phyloP scores from a whole-genome alignment of 345 rosid genomes.

The Arabis hirsuta region DNA sequence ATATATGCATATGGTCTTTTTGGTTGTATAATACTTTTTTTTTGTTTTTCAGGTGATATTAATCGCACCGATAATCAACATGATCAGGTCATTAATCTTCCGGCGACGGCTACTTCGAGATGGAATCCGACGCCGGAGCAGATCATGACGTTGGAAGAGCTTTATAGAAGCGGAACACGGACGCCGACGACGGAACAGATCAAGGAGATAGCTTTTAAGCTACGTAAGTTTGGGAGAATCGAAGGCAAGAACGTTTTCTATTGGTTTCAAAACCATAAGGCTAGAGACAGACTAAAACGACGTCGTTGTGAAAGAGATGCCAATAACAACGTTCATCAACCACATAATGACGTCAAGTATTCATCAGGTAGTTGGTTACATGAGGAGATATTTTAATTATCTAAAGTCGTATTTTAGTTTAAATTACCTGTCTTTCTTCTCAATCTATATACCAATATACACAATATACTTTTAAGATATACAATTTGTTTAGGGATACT shows the following conservation, averaged over 20 bases:
- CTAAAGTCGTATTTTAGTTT: too few species aligned
- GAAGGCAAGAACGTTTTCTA: conserved; percentile 84
- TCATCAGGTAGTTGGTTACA: conserved; percentile 28
- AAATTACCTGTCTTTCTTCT: too few species aligned
- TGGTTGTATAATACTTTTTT: conserved; percentile 6
- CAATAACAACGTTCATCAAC: conserved; percentile 26
- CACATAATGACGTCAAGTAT: conserved; percentile 27
- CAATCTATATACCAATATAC: too few species aligned
- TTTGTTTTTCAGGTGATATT: conserved; percentile 13
- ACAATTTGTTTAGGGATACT: background rate
- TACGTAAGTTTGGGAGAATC: conserved; percentile 65
- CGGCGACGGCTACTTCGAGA: conserved; percentile 50
- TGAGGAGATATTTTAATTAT: too few species aligned
- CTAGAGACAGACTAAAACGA: conserved; percentile 65
- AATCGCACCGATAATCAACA: background rate
- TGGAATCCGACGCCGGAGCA: conserved; percentile 87
- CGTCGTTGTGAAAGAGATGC: conserved; percentile 51
- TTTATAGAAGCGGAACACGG: conserved; percentile 62
- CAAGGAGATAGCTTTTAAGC: conserved; percentile 64
- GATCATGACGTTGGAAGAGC: conserved; percentile 60
- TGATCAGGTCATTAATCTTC: conserved; percentile 15
- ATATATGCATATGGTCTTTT: background rate
- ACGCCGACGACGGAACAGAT: conserved; percentile 70
- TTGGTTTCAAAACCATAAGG: conserved; percentile 86
- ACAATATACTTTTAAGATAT: background rate